These are phyloP conservation scores for Suillus hirtellus DNA, from an alignment of 768 basidiomycete species.

Conservation along the genomic window DNA sequence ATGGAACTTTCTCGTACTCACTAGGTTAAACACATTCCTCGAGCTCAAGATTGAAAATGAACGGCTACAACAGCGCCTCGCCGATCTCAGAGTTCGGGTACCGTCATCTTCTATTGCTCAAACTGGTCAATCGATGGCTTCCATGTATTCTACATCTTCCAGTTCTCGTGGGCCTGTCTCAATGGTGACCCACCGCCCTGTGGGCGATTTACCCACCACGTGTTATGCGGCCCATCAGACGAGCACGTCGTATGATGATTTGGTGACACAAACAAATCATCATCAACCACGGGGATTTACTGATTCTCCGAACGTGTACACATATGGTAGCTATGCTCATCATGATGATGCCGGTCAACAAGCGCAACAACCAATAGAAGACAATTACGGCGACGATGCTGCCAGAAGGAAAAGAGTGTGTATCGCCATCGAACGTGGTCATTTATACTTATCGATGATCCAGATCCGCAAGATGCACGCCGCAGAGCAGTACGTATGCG, in stretches of 20 bases:
- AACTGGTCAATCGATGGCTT: slow-evolving; percentile 19
- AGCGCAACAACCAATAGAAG: slow-evolving; percentile 24
- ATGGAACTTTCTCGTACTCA: slow-evolving; percentile 1
- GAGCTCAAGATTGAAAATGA: slow-evolving; percentile 91
- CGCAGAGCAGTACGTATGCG: slow-evolving; percentile 79
- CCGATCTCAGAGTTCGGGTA: slow-evolving; percentile 38
- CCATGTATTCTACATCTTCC: slow-evolving; percentile 30
- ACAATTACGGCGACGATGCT: slow-evolving; percentile 51
- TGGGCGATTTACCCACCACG: slow-evolving; percentile 16
- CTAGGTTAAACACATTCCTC: slow-evolving; percentile 68
- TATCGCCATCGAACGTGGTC: slow-evolving; percentile 3
- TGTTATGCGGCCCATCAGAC: slow-evolving; percentile 21
- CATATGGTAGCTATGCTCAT: slow-evolving; percentile 18
- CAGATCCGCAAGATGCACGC: slow-evolving; percentile 41
- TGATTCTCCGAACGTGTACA: slow-evolving; percentile 23
- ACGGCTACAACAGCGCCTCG: slow-evolving; percentile 63
- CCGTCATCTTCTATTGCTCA: slow-evolving; percentile 20
- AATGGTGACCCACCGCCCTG: slow-evolving; percentile 15
- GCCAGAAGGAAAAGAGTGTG: slow-evolving; percentile 66
- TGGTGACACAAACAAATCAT: slow-evolving; percentile 15
- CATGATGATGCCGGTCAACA: slow-evolving; percentile 4
- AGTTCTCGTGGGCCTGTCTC: slow-evolving; percentile 23
- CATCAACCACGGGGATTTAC: slow-evolving; percentile 15
- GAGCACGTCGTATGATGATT: slow-evolving; percentile 19
- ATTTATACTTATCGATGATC: slow-evolving; percentile 6